A percentile compares a stretch with the other conserved stretches of the same genome.
Conservation (phyloP, 148 eudicot species). For the Camellia granthamiana region DNA sequence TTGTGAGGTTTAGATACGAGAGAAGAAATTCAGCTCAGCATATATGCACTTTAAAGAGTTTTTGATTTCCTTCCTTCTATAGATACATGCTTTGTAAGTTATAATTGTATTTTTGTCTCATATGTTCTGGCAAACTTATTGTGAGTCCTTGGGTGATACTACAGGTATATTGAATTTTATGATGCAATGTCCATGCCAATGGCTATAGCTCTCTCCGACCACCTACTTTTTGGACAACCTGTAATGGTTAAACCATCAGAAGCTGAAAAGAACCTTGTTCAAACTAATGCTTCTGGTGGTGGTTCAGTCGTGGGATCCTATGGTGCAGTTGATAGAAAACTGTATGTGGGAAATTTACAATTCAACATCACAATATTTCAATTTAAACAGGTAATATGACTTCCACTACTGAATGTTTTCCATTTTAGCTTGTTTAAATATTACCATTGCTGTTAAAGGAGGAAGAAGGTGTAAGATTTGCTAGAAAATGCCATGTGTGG, state of each 20-base stretch:
- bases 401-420: background rate
- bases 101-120: conserved; percentile 17
- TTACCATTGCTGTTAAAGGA: background rate
- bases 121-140: conserved; percentile 21
- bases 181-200: conserved; percentile 95
- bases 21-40: conserved; percentile 47
- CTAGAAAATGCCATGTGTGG: background rate
- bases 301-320: conserved; percentile 71
- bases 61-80: conserved; percentile 31
- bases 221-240: conserved; percentile 84
- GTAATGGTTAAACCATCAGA: conserved; percentile 99
- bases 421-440: background rate
- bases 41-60: conserved; percentile 32
- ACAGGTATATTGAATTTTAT: conserved; percentile 90
- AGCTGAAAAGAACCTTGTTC: conserved; percentile 99
- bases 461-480: background rate
- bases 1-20: conserved; percentile 40
- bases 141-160: conserved; percentile 19
- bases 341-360: conserved; percentile 93
- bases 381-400: conserved; percentile 40
- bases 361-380: conserved; percentile 92
- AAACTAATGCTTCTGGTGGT: conserved; percentile 65
- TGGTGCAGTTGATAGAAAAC: conserved; percentile 93
- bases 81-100: conserved; percentile 40
- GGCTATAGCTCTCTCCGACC: conserved; percentile 96